Conservation (phyloP, 345 rosid genomes). For the Lumnitzera littorea region DNA sequence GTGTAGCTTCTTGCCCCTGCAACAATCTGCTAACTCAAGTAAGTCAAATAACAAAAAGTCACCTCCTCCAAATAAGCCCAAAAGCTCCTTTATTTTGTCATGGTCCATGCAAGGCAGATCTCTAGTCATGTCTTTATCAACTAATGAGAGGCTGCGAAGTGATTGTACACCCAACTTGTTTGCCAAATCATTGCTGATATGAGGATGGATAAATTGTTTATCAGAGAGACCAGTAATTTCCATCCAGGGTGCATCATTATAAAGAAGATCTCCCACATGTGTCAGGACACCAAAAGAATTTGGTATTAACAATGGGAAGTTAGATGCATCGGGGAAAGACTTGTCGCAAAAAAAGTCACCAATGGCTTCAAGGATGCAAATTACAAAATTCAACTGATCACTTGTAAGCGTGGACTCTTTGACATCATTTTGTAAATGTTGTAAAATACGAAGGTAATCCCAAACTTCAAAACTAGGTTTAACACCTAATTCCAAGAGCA, state of each 20-base stretch:
- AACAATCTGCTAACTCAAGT: conserved; percentile 95
- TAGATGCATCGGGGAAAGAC: conserved; percentile 43
- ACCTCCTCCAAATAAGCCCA: conserved; percentile 60
- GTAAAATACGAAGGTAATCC: conserved; percentile 75
- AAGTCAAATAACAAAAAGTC: conserved; percentile 85
- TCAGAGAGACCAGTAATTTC: conserved; percentile 51
- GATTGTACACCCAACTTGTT: conserved; percentile 80
- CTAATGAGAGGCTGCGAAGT: conserved; percentile 72
- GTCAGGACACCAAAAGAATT: conserved; percentile 62
- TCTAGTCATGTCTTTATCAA: conserved; percentile 66
- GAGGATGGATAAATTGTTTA: conserved; percentile 74
- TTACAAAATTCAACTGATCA: conserved; percentile 72
- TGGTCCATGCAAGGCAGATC: conserved; percentile 95
- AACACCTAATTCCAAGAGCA: conserved; percentile 80
- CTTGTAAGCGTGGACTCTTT: conserved; percentile 51
- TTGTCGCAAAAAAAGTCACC: conserved; percentile 56
- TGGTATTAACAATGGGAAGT: conserved; percentile 53
- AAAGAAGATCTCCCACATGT: conserved; percentile 56
- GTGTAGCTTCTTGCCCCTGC: conserved; percentile 73
- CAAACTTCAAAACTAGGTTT: conserved; percentile 66
- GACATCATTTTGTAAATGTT: conserved; percentile 53
- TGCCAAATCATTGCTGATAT: conserved; percentile 81
- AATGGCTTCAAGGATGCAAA: conserved; percentile 79
- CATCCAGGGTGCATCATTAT: conserved; percentile 99
- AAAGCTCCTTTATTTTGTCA: conserved; percentile 67